Evolutionary conservation across 305 asterid species (phyloP), one percentile per base, ranked within the genome.

Genomic region (Fraxinus floribunda): DNA sequence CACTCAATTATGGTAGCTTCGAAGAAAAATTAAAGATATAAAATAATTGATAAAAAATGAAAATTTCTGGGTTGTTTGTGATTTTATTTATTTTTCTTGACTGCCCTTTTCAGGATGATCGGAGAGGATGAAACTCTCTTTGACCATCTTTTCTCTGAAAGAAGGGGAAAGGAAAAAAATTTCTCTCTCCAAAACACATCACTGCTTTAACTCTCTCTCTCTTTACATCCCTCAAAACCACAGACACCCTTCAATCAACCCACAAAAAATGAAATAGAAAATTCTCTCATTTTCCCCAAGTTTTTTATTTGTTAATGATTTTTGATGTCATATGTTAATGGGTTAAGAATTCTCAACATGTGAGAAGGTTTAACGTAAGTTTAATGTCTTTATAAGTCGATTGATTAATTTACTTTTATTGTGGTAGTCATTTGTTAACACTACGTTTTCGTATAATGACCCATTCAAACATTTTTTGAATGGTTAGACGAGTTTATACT

Each of bases 121-220:
- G 92, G 91, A 94, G 97, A 93, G 93, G 87, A 86, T 86, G 86
- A 88, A 88, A 85, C 85, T 89, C 93, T 87, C 97, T 85, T 88
- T 95, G 97, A 93, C 95, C 97, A 92, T 85, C 97, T 89, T 76
- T 60, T 88, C 87, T 92, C 96, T 91, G 98, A 90, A 92, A 90
- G 90, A 86, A 85, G 89, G 94, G 91, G 83, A 82, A 77, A 68
- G 79, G 82, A 38, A 52, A 41, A 77, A 52, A 66, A 22, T 3
- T 15, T 88, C 76, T 86, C 49, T 85, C 80, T 87, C 91, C 88
- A 85, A 87, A 83, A 86, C 85, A 68, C 74, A 84, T 86, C 66
- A 80, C 85, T 78, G 79, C 84, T 83, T 80, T 39, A 66, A 1
- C 86, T 84, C 80, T 82, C 83, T 82, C 82, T 78, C 83, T 57